Base-by-base conservation (phyloP, 768 basidiomycete genomes). In the Lactarius hengduanensis region DNA sequence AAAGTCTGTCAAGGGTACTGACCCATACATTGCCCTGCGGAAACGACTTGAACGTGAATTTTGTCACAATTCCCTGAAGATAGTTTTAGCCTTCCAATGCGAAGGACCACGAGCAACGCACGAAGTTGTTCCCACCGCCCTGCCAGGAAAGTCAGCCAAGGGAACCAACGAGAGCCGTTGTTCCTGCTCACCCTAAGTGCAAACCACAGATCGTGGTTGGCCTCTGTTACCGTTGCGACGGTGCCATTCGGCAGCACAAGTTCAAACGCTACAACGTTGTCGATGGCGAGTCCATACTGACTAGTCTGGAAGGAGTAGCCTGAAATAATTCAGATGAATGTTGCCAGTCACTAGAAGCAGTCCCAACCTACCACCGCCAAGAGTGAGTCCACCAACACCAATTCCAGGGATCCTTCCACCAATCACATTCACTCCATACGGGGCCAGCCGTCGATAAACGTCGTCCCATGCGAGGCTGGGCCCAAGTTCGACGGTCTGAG, bases 261-360 rank as follows among this genome's bases (percentile, higher is more conserved):
- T 65, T 86, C 84, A 69, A 74, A 85, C 0, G 78, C 79, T 9
- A 74, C 72, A 22, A 87, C 77, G 0, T 76, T 84, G 64, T 87
- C 86, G 11, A 80, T 34, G 0, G 83, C 80, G 60, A 88, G 67
- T 15, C 87, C 86, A 65, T 80, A 77, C 57, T 86, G 82, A 61
- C 86, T 86, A 1, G 82, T 81, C 54, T 79, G 75, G 81, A 81
- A 87, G 15, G 86, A 86, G 69, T 85, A 87, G 6, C 86, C 86
- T 81, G 18, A 36, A 56, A 10, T 34, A 11, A 16, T 38, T 38
- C n/a, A 22, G 47, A n/a, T n/a, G 20, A 45, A 47, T 2, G n/a
- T n/a, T n/a, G 20, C n/a, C 1, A 0, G 47, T n/a, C 13, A n/a
- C 47, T 20, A n/a, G 45, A 43, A 9, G 45, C n/a, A 22, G 47